phyloP scores from a whole-genome alignment of 2,329 filamentous ascomycete species.

The Neobulgaria alba region DNA sequence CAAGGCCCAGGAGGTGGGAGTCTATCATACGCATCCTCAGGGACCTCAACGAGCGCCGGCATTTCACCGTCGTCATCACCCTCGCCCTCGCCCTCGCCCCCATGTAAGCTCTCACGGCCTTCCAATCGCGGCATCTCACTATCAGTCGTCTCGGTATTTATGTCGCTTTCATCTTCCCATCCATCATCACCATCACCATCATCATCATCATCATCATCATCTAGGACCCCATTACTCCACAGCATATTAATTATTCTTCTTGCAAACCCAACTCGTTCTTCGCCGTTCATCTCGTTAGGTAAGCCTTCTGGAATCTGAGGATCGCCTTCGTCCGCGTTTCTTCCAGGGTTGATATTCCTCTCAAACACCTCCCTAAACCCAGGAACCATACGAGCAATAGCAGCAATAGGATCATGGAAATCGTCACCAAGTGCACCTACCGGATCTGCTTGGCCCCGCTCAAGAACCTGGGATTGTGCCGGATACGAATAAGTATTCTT shows the following conservation, averaged over 20 bases:
- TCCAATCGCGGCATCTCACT: constrained; percentile 14
- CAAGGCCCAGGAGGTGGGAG: too few species aligned
- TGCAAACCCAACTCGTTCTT: too few species aligned
- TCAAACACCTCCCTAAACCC: constrained; percentile 1
- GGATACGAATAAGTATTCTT: constrained; percentile 25
- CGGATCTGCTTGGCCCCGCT: constrained; percentile 1
- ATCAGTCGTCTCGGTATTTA: constrained; percentile 1
- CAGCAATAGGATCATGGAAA: constrained; percentile 22
- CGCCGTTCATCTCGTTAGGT: neutral
- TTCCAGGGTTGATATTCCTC: too few species aligned
- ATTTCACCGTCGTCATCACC: neutral
- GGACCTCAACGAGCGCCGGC: neutral
- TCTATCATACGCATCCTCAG: too few species aligned
- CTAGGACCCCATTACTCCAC: neutral
- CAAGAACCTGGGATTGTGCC: constrained; percentile 13
- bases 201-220: constrained; percentile 2
- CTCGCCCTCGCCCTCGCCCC: neutral
- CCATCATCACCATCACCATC: constrained; percentile 7
- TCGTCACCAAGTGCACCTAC: constrained; percentile 5
- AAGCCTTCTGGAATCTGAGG: neutral
- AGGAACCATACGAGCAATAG: constrained; percentile 19
- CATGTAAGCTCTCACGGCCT: neutral
- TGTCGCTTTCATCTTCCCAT: constrained; percentile 1
- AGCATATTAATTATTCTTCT: too few species aligned
- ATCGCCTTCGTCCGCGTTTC: constrained; percentile 3